Evolutionary conservation across 2,329 filamentous ascomycete genomes (phyloP).

Genomic region (Colletotrichum higginsianum): DNA sequence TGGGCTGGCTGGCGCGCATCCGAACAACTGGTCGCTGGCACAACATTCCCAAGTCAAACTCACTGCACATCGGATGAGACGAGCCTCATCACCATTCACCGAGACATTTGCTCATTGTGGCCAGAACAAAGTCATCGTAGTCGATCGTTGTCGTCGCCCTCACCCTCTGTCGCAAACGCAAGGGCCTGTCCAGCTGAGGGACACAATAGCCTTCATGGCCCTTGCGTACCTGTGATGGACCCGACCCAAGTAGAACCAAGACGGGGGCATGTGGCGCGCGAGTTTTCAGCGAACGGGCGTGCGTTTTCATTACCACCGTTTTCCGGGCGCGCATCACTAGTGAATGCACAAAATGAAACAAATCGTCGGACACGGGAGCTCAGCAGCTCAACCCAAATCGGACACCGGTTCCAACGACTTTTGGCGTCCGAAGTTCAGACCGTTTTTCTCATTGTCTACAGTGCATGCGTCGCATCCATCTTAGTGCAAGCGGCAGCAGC

Average conservation of each 20-base stretch:
- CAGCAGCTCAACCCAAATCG: not conserved
- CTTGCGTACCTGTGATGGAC: constrained; percentile 13
- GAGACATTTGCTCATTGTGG: constrained; percentile 25
- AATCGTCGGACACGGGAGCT: constrained; percentile 13
- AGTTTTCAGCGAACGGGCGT: constrained; percentile 9
- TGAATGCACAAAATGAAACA: constrained; percentile 10
- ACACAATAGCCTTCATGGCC: constrained; percentile 18
- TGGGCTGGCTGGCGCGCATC: not conserved
- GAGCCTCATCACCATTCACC: constrained; percentile 7
- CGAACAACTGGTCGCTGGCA: constrained; percentile 9
- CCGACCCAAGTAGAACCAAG: constrained; percentile 11
- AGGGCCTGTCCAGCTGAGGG: constrained; percentile 31
- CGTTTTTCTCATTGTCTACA: not conserved
- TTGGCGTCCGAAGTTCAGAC: not conserved
- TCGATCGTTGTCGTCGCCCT: not conserved
- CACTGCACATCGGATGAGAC: constrained; percentile 28
- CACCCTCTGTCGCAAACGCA: not conserved
- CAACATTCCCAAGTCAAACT: not conserved
- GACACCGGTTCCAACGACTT: not conserved
- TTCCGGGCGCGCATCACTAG: not conserved
- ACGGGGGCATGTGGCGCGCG: constrained; percentile 16
- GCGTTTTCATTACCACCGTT: not conserved
- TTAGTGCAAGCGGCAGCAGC: not conserved
- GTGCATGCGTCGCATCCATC: not conserved
- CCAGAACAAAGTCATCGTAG: constrained; percentile 8